Evolutionary conservation across 768 basidiomycete genomes (phyloP).

Genomic region (Suillus discolor): DNA sequence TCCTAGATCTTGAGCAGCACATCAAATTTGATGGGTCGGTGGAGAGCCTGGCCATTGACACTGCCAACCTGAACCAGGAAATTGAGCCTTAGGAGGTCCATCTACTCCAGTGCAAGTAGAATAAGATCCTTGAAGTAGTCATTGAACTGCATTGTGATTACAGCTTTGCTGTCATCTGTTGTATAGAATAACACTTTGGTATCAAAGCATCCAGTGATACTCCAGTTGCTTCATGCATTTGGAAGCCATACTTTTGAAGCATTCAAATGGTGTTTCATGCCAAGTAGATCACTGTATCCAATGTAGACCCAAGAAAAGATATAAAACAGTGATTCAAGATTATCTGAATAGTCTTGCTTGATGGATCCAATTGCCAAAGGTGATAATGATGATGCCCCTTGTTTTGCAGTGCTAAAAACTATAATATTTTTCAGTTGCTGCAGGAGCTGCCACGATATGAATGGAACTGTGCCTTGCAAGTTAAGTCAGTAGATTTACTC

Average conservation of each 20-base stretch:
- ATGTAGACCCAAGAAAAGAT: not conserved
- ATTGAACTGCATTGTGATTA: not conserved
- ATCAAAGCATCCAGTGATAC: not conserved
- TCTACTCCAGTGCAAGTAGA: not conserved
- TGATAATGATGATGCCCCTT: not conserved
- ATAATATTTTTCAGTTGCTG: not conserved
- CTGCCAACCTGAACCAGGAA: not conserved
- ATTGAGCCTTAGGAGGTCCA: not conserved
- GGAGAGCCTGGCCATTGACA: not conserved
- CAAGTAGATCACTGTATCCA: not conserved
- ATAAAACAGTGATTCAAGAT: constrained; percentile 5
- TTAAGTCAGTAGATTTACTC: not conserved
- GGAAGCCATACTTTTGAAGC: not conserved
- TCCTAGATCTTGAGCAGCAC: not conserved
- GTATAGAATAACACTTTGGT: not conserved
- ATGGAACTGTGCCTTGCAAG: not conserved
- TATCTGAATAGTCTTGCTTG: not conserved
- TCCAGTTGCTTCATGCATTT: not conserved
- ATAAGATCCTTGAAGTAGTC: not conserved
- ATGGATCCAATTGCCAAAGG: not conserved
- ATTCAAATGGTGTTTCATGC: not conserved
- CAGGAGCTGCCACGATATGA: not conserved
- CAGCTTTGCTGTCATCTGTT: not conserved
- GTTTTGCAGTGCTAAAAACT: not conserved
- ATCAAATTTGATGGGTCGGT: not conserved